Evolutionary conservation across 2,329 filamentous ascomycete species (phyloP).

Genomic region (Calonectria pauciramosa): DNA sequence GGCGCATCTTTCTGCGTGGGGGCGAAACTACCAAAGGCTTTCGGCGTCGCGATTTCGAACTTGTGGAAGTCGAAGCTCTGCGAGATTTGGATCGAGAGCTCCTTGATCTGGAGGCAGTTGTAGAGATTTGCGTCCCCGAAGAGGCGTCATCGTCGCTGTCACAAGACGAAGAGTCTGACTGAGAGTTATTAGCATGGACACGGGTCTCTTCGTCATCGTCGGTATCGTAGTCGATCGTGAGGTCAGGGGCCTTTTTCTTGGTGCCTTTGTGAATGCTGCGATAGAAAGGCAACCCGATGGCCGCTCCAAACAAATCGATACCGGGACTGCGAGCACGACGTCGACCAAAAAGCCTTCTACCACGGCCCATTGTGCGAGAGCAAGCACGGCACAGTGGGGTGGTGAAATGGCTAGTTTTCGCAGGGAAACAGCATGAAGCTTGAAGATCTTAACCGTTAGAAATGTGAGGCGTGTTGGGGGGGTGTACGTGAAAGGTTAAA

Average conservation of each 20-base stretch:
- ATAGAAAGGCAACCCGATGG: constrained; percentile 45
- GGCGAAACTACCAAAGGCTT: not conserved
- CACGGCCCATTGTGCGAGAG: constrained; percentile 37
- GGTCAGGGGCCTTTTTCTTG: constrained; percentile 19
- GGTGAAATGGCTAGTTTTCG: not conserved
- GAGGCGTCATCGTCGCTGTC: constrained; percentile 20
- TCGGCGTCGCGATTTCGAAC: not conserved
- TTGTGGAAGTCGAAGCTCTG: not conserved
- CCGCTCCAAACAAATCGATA: constrained; percentile 45
- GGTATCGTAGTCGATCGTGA: constrained; percentile 18
- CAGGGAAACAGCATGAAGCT: not conserved
- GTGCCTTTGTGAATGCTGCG: constrained; percentile 23
- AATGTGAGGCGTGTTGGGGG: not conserved
- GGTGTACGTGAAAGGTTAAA: not conserved
- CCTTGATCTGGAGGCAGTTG: constrained; percentile 15
- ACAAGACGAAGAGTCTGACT: not conserved
- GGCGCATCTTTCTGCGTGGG: not conserved
- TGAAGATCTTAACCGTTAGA: not conserved
- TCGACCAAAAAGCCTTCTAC: constrained; percentile 30
- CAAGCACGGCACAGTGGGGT: constrained; percentile 5
- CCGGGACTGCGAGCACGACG: constrained; percentile 31
- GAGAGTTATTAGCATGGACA: not conserved
- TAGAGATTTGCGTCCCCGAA: constrained; percentile 19
- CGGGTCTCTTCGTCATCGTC: not conserved
- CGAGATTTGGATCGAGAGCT: not conserved